Base-by-base conservation (phyloP, 257 asterid genomes). In the Solanum peruvianum region DNA sequence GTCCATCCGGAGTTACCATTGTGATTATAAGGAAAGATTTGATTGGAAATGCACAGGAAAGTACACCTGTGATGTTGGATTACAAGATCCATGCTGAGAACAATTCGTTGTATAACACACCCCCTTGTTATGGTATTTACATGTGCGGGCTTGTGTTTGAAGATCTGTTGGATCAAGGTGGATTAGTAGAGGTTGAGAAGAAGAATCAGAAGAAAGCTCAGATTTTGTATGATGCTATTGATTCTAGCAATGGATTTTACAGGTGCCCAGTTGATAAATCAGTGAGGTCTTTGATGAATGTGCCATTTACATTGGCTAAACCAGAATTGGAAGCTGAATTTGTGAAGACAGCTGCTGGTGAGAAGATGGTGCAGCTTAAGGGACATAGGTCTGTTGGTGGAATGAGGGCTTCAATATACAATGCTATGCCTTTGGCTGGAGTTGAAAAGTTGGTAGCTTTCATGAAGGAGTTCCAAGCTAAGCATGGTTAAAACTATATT, bases 321-420 rank as follows among this genome's bases (percentile, higher is more conserved):
- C 87, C 96, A 1, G 98, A 95, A 91, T 87, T 97, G 90, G 99
- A 97, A 85, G 96, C 94, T 5, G 98, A 94, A 89, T 96, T 96
- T 56, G 86, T 96, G 52, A 95, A 95, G 96, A 98, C 93, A 88
- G 99, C 98, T n/a, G 94, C 96, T 1, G 93, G 92, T 88, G 98
- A 95, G 94, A 92, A 94, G 93, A 97, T 97, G 99, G 92, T 95
- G 94, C 98, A 96, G 95, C 95, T 96, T 13, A 96, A 96, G 90
- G 99, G 99, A 86, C 99, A 97, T 60, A 89, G 98, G 41, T 95
- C 98, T 3, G 99, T 97, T 15, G 99, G 99, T 6, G 98, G 99
- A 7, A 97, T 95, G 98, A 97, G 99, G 86, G 99, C 99, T 90
- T 97, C 99, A 4, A 97, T 97, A 42, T 97, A 97, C 91, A 97